Percentiles rank a stretch among this genome's conserved stretches.
Evolutionary conservation across 2,329 filamentous ascomycete species (phyloP).

Genomic region (Ceratocystiopsis minuta): DNA sequence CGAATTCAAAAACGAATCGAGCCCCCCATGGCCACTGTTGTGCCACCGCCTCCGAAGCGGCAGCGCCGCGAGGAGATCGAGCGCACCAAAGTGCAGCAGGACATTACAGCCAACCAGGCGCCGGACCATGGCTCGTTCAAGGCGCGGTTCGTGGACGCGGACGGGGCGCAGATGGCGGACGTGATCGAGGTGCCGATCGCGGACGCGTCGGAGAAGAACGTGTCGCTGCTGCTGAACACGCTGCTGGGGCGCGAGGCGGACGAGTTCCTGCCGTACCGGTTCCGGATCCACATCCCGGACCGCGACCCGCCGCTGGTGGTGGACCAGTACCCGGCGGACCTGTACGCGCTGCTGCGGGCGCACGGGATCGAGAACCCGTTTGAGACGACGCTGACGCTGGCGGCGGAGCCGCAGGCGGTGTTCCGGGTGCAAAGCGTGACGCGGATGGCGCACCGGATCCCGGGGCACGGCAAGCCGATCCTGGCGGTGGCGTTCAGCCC

Average conservation of each 20-base stretch:
- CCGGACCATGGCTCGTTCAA: constrained; percentile 59
- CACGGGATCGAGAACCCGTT: constrained; percentile 41
- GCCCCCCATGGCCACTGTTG: constrained; percentile 18
- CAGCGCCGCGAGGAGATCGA: constrained; percentile 62
- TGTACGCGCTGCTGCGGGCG: constrained; percentile 33
- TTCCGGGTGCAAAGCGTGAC: constrained; percentile 88
- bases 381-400: constrained; percentile 32
- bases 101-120: constrained; percentile 49
- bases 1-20: neutral
- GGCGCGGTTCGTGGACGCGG: constrained; percentile 73
- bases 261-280: constrained; percentile 43
- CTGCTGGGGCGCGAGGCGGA: constrained; percentile 48
- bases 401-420: constrained; percentile 67
- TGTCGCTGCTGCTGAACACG: constrained; percentile 73
- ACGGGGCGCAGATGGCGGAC: constrained; percentile 54
- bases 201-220: constrained; percentile 74
- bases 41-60: constrained; percentile 40
- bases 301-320: constrained; percentile 27
- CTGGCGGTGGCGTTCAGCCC: constrained; percentile 76
- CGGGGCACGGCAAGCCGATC: constrained; percentile 83
- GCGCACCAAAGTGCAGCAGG: constrained; percentile 55
- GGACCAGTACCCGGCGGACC: constrained; percentile 37
- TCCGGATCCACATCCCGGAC: constrained; percentile 39
- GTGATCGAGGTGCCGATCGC: constrained; percentile 58
- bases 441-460: constrained; percentile 71